phyloP scores from a whole-genome alignment of 176 grass and related monocot genomes.

The Aegilops bicornis region DNA sequence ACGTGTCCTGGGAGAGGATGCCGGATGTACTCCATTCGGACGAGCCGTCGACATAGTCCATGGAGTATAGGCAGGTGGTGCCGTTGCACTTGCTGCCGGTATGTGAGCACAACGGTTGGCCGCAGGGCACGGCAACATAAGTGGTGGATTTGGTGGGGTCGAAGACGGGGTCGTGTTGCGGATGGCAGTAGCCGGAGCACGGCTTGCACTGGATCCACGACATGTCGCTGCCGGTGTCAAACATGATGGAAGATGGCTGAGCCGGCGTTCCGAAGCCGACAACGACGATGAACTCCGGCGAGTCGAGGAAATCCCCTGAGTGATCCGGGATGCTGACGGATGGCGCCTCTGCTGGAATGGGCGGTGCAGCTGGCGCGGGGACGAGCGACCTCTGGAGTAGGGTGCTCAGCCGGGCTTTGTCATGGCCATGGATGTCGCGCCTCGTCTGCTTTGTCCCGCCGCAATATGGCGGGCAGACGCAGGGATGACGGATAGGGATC shows the following conservation, averaged over 20 bases:
- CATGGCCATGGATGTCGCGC: not conserved
- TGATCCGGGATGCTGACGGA: slow-evolving; percentile 32
- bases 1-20: slow-evolving; percentile 43
- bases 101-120: slow-evolving; percentile 18
- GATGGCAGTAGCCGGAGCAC: slow-evolving; percentile 47
- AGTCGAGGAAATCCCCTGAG: slow-evolving; percentile 20
- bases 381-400: not conserved
- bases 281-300: slow-evolving; percentile 51
- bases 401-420: slow-evolving; percentile 6
- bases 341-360: not conserved
- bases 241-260: slow-evolving; percentile 3
- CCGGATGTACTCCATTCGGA: slow-evolving; percentile 27
- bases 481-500: not conserved
- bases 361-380: not conserved
- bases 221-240: slow-evolving; percentile 76
- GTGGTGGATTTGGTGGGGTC: slow-evolving; percentile 52
- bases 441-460: not conserved
- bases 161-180: slow-evolving; percentile 58
- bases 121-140: slow-evolving; percentile 37
- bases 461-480: not conserved
- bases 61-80: slow-evolving; percentile 37
- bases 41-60: slow-evolving; percentile 48
- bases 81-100: not conserved
- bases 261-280: slow-evolving; percentile 61
- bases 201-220: slow-evolving; percentile 81